phyloP scores from a whole-genome alignment of 164 flowering plant species.

The Chimonanthus praecox region DNA sequence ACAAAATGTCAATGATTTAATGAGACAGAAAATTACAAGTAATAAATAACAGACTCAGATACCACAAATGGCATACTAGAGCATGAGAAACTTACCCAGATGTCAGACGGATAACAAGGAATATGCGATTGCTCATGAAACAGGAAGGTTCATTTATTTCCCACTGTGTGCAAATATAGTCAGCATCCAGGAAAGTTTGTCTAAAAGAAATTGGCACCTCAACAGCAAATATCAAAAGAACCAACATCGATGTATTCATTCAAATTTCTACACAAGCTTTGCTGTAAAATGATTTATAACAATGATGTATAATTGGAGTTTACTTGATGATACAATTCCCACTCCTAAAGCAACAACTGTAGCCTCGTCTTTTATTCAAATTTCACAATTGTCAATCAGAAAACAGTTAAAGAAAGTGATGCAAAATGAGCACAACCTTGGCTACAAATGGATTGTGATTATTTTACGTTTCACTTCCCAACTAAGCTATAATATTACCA shows the following conservation, averaged over 20 bases:
- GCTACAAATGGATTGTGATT: too few species aligned
- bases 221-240: background rate
- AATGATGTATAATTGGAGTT: too few species aligned
- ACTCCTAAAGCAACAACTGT: too few species aligned
- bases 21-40: background rate
- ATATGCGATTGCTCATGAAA: slow-evolving; percentile 53
- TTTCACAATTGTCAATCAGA: too few species aligned
- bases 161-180: slow-evolving; percentile 48
- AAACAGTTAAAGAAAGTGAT: too few species aligned
- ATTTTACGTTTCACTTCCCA: too few species aligned
- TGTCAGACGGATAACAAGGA: slow-evolving; percentile 50
- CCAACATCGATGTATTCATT: background rate
- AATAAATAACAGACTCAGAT: background rate
- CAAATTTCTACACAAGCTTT: too few species aligned
- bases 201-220: background rate
- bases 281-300: background rate
- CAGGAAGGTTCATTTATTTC: slow-evolving; percentile 61
- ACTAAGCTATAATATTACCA: too few species aligned
- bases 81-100: slow-evolving; percentile 52
- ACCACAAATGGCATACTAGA: background rate
- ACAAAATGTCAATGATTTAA: background rate
- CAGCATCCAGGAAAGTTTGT: background rate
- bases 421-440: too few species aligned
- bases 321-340: too few species aligned
- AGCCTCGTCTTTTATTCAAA: too few species aligned